A percentile compares a stretch with the other conserved stretches of the same genome.
Evolutionary conservation across 2,329 filamentous ascomycete species (phyloP).

Genomic region (Aspergillus fischeri): DNA sequence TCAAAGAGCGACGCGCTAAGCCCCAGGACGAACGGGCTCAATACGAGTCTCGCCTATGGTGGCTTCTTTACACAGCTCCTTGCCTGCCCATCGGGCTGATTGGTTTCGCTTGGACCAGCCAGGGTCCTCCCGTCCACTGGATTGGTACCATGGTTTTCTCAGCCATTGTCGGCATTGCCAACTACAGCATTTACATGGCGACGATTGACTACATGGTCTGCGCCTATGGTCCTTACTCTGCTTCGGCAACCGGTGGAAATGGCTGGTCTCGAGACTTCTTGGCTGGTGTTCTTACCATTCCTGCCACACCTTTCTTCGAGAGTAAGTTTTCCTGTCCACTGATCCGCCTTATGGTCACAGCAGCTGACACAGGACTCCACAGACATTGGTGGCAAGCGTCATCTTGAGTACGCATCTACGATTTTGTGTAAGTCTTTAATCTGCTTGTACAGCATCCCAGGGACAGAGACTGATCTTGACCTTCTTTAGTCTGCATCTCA

Average conservation of each 20-base stretch:
- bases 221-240: conserved; percentile 62
- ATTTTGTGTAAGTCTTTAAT: conserved; percentile 49
- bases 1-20: conserved; percentile 43
- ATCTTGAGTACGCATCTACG: conserved; percentile 58
- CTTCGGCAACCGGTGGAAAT: conserved; percentile 64
- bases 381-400: conserved; percentile 54
- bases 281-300: conserved; percentile 60
- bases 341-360: background rate
- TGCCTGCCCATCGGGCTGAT: conserved; percentile 58
- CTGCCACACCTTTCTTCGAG: conserved; percentile 49
- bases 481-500: conserved; percentile 49
- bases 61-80: conserved; percentile 57
- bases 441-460: background rate
- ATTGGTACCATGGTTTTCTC: conserved; percentile 59
- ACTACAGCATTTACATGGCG: conserved; percentile 61
- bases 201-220: conserved; percentile 67
- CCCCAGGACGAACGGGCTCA: conserved; percentile 54
- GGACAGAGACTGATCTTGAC: background rate
- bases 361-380: background rate
- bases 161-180: conserved; percentile 59
- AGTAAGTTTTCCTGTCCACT: conserved; percentile 27
- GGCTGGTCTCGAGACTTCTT: conserved; percentile 63
- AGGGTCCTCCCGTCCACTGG: conserved; percentile 57
- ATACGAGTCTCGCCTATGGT: conserved; percentile 61
- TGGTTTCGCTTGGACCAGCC: conserved; percentile 58